Conservation (phyloP, 371 early-diverging fungal genomes). For the Rhizomucor pusillus region DNA sequence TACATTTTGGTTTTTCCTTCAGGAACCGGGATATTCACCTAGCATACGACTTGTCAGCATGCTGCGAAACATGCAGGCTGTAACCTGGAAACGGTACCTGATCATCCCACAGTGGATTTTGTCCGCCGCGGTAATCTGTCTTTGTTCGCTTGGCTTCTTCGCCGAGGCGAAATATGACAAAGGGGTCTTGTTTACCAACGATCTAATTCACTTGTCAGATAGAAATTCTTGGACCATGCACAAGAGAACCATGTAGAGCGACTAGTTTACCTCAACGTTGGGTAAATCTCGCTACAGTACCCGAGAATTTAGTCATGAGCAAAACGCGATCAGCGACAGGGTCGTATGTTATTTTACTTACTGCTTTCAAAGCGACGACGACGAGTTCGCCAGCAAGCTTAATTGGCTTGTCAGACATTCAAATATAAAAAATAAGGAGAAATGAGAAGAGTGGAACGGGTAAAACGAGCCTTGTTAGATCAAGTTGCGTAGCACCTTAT, state of each 20-base stretch:
- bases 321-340: not conserved
- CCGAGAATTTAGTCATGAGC: constrained; percentile 1
- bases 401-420: constrained; percentile 7
- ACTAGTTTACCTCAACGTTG: constrained; percentile 37
- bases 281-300: constrained; percentile 39
- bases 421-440: constrained; percentile 6
- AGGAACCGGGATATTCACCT: constrained; percentile 46
- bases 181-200: constrained; percentile 52
- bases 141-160: constrained; percentile 37
- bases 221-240: not conserved
- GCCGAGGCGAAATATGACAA: constrained; percentile 40
- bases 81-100: constrained; percentile 29
- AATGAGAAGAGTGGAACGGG: not conserved
- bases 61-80: not conserved
- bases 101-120: constrained; percentile 52
- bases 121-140: constrained; percentile 47
- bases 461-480: no score
- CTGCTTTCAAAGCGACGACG: constrained; percentile 50
- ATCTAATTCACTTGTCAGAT: constrained; percentile 18
- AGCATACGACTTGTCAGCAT: not conserved
- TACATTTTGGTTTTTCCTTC: constrained; percentile 37
- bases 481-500: no score
- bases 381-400: constrained; percentile 41
- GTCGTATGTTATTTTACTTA: constrained; percentile 10
- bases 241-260: not conserved